phyloP scores from a whole-genome alignment of 2,329 filamentous ascomycete species.

The Phaeosphaeriaceae sp. region DNA sequence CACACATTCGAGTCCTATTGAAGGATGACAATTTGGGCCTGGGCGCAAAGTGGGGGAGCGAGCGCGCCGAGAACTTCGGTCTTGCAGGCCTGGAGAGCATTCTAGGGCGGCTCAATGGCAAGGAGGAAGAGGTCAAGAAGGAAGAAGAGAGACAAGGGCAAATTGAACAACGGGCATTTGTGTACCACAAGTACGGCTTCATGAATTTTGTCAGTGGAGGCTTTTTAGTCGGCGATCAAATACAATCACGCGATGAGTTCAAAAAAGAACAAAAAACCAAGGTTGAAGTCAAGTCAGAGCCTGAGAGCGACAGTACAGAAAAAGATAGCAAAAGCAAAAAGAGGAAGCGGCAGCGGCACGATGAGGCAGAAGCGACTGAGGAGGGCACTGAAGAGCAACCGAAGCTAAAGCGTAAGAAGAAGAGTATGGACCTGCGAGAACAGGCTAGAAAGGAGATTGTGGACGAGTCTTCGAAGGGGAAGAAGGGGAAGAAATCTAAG shows the following conservation, averaged over 20 bases:
- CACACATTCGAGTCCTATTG: slow-evolving; percentile 81
- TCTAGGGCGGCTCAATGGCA: slow-evolving; percentile 87
- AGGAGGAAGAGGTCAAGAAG: slow-evolving; percentile 73
- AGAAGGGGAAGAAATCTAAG: slow-evolving; percentile 38
- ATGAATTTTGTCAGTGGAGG: slow-evolving; percentile 92
- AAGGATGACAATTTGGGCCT: slow-evolving; percentile 93
- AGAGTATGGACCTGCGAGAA: slow-evolving; percentile 41
- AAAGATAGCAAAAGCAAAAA: slow-evolving; percentile 38
- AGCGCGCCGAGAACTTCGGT: slow-evolving; percentile 75
- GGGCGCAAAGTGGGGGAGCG: slow-evolving; percentile 77
- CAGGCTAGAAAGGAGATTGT: slow-evolving; percentile 31
- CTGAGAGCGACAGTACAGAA: slow-evolving; percentile 38
- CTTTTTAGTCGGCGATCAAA: slow-evolving; percentile 66
- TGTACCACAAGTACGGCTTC: slow-evolving; percentile 75
- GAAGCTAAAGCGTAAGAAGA: slow-evolving; percentile 48
- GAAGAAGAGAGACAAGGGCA: slow-evolving; percentile 73
- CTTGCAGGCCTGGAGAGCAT: slow-evolving; percentile 86
- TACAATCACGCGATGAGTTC: slow-evolving; percentile 54
- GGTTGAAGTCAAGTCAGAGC: slow-evolving; percentile 51
- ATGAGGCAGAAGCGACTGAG: slow-evolving; percentile 33
- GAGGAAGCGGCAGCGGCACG: slow-evolving; percentile 40
- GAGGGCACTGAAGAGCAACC: slow-evolving; percentile 40
- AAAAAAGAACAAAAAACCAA: slow-evolving; percentile 43
- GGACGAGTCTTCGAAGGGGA: slow-evolving; percentile 22
- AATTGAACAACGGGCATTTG: slow-evolving; percentile 74